phyloP scores from a whole-genome alignment of 257 asterid genomes.

The Asclepias syriaca region DNA sequence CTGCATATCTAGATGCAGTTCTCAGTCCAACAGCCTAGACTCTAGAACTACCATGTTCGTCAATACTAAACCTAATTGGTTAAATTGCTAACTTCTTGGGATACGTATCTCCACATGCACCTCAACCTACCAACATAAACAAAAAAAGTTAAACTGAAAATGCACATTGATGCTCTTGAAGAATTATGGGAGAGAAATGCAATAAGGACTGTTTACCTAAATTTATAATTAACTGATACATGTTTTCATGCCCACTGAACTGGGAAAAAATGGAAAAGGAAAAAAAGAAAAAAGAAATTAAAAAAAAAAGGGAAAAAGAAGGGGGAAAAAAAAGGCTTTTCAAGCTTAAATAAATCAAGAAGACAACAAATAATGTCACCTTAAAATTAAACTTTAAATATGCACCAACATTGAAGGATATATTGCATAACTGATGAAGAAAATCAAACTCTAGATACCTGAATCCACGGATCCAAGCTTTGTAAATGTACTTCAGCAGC shows the following conservation, averaged over 20 bases:
- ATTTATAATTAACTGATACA: not conserved
- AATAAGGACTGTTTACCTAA: not conserved
- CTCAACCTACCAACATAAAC: not conserved
- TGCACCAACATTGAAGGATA: not conserved
- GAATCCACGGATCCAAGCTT: conserved; percentile 98
- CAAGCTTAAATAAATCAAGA: conserved; percentile 1
- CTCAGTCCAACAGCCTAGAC: not conserved
- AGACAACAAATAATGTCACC: not conserved
- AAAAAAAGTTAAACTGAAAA: not conserved
- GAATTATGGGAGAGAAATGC: not conserved
- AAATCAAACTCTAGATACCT: conserved; percentile 34
- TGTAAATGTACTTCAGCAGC: conserved; percentile 82
- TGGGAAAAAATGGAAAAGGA: too few species aligned
- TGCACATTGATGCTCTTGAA: not conserved
- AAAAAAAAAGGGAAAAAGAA: too few species aligned
- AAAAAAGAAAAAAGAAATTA: too few species aligned
- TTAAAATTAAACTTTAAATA: not conserved
- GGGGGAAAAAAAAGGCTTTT: not conserved
- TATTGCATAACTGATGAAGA: not conserved
- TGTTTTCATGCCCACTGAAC: not conserved
- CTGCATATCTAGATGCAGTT: not conserved
- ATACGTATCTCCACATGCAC: not conserved
- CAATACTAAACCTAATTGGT: not conserved
- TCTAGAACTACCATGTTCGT: not conserved
- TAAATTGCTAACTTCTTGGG: not conserved